Evolutionary conservation across 495 filamentous ascomycete genomes (phyloP).

Genomic region (Schizothecium vesticola): DNA sequence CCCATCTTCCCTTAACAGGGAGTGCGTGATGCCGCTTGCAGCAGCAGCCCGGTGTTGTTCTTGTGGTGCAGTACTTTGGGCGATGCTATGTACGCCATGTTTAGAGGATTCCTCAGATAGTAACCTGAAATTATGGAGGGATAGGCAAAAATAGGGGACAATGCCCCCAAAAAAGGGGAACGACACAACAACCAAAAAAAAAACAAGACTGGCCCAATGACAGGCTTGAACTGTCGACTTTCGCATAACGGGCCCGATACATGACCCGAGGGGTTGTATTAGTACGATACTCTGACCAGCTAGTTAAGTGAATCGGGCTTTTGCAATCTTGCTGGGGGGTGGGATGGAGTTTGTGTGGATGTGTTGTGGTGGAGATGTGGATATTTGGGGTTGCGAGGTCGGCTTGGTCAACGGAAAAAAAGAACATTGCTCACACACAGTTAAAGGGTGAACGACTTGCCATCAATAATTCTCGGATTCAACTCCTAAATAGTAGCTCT

Average conservation of each 20-base stretch:
- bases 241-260: neutral
- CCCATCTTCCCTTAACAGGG: no score
- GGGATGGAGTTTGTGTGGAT: neutral
- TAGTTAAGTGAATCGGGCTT: neutral
- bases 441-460: no score
- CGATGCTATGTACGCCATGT: no score
- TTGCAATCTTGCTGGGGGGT: neutral
- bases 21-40: neutral
- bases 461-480: no score
- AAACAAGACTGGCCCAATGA: neutral
- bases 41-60: neutral
- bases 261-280: neutral
- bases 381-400: neutral
- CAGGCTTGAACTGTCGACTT: slow-evolving; percentile 4
- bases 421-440: no score
- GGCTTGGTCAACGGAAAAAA: no score
- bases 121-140: no score
- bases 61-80: no score
- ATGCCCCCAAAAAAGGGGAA: neutral
- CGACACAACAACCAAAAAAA: neutral
- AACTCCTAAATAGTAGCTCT: no score
- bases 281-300: slow-evolving; percentile 1
- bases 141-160: no score
- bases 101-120: no score
- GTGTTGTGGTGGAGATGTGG: neutral